phyloP scores from a whole-genome alignment of 164 flowering plant genomes.

The Hamamelis virginiana region DNA sequence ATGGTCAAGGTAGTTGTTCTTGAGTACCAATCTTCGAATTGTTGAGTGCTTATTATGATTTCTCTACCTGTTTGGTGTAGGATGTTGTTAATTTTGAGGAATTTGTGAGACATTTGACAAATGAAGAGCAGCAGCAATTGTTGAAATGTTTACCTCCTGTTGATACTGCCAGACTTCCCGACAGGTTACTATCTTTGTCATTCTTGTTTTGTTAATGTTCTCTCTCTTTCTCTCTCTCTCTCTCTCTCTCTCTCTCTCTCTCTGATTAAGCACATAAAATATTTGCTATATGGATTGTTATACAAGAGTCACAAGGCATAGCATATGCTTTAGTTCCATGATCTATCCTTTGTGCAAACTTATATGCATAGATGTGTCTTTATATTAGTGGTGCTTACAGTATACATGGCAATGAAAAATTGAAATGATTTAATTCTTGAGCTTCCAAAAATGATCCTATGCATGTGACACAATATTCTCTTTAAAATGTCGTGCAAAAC shows the following conservation, averaged over 20 bases:
- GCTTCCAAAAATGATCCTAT: not conserved
- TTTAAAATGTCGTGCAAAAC: not conserved
- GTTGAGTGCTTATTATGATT: slow-evolving; percentile 14
- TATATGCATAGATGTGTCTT: not conserved
- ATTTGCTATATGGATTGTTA: not conserved
- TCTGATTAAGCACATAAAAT: not conserved
- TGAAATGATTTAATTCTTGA: too few species aligned
- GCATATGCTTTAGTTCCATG: not conserved
- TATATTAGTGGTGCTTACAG: not conserved
- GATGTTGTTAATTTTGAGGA: slow-evolving; percentile 68
- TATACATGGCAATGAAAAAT: not conserved
- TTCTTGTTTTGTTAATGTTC: not conserved
- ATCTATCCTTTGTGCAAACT: not conserved
- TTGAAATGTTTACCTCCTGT: slow-evolving; percentile 64
- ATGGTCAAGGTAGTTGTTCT: too few species aligned
- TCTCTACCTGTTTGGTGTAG: slow-evolving; percentile 42
- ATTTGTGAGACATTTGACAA: slow-evolving; percentile 56
- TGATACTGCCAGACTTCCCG: slow-evolving; percentile 53
- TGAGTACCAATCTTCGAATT: not conserved
- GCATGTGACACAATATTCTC: not conserved
- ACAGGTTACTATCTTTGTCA: slow-evolving; percentile 45
- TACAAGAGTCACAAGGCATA: not conserved
- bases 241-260: too few species aligned
- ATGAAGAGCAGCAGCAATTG: slow-evolving; percentile 70
- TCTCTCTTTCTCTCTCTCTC: too few species aligned